Evolutionary conservation across 1,284 basidiomycete genomes (phyloP), one percentile per base, ranked within the genome.

Genomic region (Paramarasmius palmivorus): DNA sequence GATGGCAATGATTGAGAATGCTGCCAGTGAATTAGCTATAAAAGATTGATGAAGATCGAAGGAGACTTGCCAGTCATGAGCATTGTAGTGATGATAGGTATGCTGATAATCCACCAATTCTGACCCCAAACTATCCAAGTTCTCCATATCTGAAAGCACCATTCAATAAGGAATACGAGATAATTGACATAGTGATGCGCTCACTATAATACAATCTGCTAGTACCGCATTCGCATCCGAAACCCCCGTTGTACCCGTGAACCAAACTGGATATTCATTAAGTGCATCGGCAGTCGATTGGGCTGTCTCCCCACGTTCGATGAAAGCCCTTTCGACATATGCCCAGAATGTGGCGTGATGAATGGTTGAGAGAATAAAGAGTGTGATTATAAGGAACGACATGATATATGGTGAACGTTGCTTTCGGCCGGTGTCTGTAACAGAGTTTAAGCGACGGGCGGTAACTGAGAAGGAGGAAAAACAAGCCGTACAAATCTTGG

Each of bases 281-380:
- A 53, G 46, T 15, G 52, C 52, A 29, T 32, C 42, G 19, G 52
- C 52, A 37, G 36, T 46, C 4, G 45, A 49, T 17, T 48, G 35
- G 20, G 29, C 45, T 7, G 52, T 53, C 22, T 53, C 45, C 15
- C 52, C 52, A 29, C 47, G 44, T 10, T 29, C 52, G 14, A 53
- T 48, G 35, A 53, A 53, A 5, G 52, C 52, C 15, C 52, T 19
- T 22, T 45, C 17, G 14, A 53, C 52, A 49, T 53, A 53, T 20
- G 52, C 52, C 52, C 52, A 53, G 35, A 23, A 53, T n/a, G 44
- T 46, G 17, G 52, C 52, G 22, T 49, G 23, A 29, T 53, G 45
- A 9, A 53, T 40, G n/a, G 52, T 53, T 20, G 52, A 53, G n/a
- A 53, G 45, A 3, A 53, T 38, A 36, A 53, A 53, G 23, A 53